A percentile compares a stretch with the other conserved stretches of the same genome.
Conservation (phyloP, 495 filamentous ascomycete genomes). For the Neurospora tetrasperma region DNA sequence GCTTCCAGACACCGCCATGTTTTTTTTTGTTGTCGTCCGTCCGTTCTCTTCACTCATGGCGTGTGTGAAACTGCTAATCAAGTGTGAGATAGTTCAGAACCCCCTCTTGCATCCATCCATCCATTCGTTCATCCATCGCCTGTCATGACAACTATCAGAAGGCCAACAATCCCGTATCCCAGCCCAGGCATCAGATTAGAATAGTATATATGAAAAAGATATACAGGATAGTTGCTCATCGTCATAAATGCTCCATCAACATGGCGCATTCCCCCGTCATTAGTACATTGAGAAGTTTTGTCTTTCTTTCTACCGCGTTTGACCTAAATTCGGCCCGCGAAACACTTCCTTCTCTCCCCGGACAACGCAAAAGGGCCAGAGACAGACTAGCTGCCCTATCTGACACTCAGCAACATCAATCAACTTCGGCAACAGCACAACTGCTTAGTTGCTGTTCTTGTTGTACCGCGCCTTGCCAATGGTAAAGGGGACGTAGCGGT, state of each 20-base stretch:
- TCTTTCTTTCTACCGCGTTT: neutral
- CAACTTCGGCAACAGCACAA: neutral
- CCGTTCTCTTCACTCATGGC: neutral
- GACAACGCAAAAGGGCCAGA: neutral
- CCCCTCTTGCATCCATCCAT: neutral
- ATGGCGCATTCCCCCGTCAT: neutral
- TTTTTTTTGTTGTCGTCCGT: neutral
- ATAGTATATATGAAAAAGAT: neutral
- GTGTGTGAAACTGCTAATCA: neutral
- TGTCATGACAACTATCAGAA: neutral
- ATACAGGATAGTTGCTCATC: neutral
- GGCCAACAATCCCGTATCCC: neutral
- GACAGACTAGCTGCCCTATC: neutral
- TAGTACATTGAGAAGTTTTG: neutral
- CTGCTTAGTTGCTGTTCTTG: conserved; percentile 37
- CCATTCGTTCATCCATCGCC: neutral
- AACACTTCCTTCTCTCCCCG: neutral
- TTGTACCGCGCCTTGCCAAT: conserved; percentile 82
- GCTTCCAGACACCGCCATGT: neutral
- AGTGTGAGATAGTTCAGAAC: neutral
- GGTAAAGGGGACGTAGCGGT: conserved; percentile 94
- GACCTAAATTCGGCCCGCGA: too few species aligned
- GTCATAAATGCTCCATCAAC: neutral
- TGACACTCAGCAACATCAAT: neutral
- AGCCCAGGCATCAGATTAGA: neutral